Base-by-base conservation (phyloP, 2,329 filamentous ascomycete species). In the Aspergillus tubingensis region DNA sequence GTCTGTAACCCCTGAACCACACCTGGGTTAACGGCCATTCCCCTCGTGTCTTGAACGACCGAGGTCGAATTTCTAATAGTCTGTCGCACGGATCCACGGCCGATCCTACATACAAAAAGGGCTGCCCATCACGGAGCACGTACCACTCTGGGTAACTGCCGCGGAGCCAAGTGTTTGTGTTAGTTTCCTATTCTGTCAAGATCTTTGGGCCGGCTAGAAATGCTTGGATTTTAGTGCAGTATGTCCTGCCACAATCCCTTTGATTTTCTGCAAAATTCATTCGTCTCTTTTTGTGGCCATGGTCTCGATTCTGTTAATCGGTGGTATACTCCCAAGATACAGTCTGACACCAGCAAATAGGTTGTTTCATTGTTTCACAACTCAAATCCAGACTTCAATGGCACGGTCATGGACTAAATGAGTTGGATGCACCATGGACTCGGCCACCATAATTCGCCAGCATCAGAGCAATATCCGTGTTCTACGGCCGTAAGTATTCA, bases 401-500 rank as follows among this genome's bases (percentile, higher is more conserved):
- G 49, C 58, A 60, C 62, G 67, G 68, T 67, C 62, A 72, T 67
- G 69, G 68, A 60, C 67, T 70, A 63, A 66, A 59, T 27, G 48
- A 49, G 47, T 60, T 62, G 60, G 54, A 57, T 61, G 59, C 63
- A 62, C 59, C 54, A 75, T 75, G 72, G 68, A 70, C 63, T 59
- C 65, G 62, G 59, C 58, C 61, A 61, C 63, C 58, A 65, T 66
- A 43, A 64, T 59, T 64, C 62, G 63, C 58, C 62, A 62, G 62
- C 62, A 67, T 62, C 68, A 65, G 47, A 64, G 63, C 61, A 65
- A 62, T 58, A 38, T 59, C 54, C 69, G 67, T 58, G 44, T 72
- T 39, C 58, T 76, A 55, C 71, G 73, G 48, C 74, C 74, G 75
- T 77, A 66, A 69, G 74, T 74, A 63, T 59, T 54, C 64, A 61